Evolutionary conservation across 1,139 yeast genomes (phyloP).

Genomic region (Sporopachydermia cereana): DNA sequence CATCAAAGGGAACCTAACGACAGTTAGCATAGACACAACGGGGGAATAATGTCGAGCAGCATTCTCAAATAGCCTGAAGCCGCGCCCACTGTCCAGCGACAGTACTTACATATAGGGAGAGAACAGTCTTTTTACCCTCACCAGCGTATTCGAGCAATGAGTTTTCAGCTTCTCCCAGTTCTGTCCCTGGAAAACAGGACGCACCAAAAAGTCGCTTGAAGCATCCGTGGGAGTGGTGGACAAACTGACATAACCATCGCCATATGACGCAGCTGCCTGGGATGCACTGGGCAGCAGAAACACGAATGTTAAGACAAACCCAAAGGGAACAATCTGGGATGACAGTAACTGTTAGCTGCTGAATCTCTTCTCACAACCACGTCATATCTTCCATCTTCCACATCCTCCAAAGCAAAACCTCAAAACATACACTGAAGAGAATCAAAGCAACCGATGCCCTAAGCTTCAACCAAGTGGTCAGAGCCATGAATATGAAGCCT

Average conservation of each 20-base stretch:
- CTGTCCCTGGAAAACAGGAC: too few relatives aligned
- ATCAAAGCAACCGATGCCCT: constrained; percentile 35
- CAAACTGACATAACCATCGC: not conserved
- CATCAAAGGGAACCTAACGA: constrained; percentile 60
- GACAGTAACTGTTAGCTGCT: not conserved
- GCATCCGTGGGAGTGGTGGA: not conserved
- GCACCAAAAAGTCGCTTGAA: not conserved
- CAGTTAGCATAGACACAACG: too few relatives aligned
- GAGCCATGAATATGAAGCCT: constrained; percentile 34
- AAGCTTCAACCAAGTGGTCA: constrained; percentile 43
- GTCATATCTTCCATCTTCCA: too few relatives aligned
- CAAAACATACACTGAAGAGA: constrained; percentile 34
- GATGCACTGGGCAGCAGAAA: constrained; percentile 27
- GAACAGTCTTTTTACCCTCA: not conserved
- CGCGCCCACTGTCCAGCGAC: too few relatives aligned
- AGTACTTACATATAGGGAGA: constrained; percentile 6
- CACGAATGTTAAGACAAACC: constrained; percentile 28
- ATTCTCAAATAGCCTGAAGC: too few relatives aligned
- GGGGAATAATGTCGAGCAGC: too few relatives aligned
- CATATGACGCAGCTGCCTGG: not conserved
- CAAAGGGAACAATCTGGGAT: constrained; percentile 30
- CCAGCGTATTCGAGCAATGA: not conserved
- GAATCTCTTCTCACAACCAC: too few relatives aligned
- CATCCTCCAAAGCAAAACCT: too few relatives aligned
- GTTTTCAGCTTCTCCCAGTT: not conserved